A percentile compares a stretch with the other conserved stretches of the same genome.
Evolutionary conservation across 2,329 filamentous ascomycete species (phyloP).

Genomic region (Rhytidhysteron rufulum): DNA sequence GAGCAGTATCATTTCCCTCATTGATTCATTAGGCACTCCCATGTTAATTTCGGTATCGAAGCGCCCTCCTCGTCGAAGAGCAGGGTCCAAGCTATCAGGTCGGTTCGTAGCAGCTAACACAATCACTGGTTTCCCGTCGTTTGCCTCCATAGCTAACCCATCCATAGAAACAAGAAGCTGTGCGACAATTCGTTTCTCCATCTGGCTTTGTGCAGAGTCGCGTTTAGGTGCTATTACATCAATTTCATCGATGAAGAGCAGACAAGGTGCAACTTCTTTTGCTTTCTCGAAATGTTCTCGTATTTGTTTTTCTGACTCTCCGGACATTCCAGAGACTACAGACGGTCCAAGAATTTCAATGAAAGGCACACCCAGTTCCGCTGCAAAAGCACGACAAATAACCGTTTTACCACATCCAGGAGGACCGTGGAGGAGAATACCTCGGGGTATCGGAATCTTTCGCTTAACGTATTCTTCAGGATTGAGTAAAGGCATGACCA

Average conservation of each 20-base stretch:
- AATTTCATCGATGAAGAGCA: conserved; percentile 90
- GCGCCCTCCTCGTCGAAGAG: conserved; percentile 66
- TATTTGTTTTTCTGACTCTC: conserved; percentile 83
- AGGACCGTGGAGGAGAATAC: conserved; percentile 76
- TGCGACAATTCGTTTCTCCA: conserved; percentile 81
- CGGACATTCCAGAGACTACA: conserved; percentile 81
- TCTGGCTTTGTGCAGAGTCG: conserved; percentile 78
- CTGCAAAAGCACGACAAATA: conserved; percentile 75
- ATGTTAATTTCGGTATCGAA: conserved; percentile 86
- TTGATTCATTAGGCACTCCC: conserved; percentile 75
- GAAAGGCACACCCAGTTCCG: conserved; percentile 70
- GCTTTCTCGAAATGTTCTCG: conserved; percentile 85
- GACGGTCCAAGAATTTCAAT: conserved; percentile 79
- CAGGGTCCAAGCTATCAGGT: conserved; percentile 80
- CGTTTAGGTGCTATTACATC: conserved; percentile 86
- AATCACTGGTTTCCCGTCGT: conserved; percentile 74
- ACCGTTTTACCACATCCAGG: conserved; percentile 85
- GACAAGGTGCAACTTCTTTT: conserved; percentile 76
- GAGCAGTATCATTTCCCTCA: conserved; percentile 72
- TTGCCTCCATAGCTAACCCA: conserved; percentile 65
- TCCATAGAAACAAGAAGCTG: conserved; percentile 87
- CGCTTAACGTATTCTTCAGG: conserved; percentile 63
- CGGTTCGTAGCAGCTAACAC: conserved; percentile 89
- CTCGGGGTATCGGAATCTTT: conserved; percentile 66
- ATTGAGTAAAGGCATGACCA: conserved; percentile 68